phyloP scores from a whole-genome alignment of 176 grass and related monocot species.

The Lolium multiflorum region DNA sequence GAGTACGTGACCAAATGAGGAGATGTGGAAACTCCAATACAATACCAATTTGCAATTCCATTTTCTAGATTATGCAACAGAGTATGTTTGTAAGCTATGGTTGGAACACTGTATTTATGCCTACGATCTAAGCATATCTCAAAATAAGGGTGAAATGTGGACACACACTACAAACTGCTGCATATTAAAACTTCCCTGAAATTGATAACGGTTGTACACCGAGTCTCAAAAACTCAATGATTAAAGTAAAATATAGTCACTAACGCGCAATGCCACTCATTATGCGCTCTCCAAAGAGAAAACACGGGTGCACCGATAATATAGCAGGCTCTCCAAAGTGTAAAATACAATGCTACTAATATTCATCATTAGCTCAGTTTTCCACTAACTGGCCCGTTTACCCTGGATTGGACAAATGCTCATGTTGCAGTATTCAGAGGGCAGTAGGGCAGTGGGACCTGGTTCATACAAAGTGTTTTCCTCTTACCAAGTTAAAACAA shows the following conservation, averaged over 20 bases:
- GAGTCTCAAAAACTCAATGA: neutral
- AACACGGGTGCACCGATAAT: neutral
- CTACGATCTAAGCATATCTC: neutral
- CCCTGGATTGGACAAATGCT: neutral
- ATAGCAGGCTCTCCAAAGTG: neutral
- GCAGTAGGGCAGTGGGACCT: neutral
- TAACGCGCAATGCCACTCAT: neutral
- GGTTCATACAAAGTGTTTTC: neutral
- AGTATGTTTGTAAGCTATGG: neutral
- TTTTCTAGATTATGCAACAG: neutral
- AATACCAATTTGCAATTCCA: neutral
- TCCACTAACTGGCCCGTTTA: neutral
- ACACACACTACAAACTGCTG: neutral
- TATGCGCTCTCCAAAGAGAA: neutral
- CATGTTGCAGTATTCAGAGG: slow-evolving; percentile 2
- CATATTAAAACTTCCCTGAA: neutral
- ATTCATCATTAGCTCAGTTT: slow-evolving; percentile 1
- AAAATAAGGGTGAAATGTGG: neutral
- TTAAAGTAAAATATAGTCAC: slow-evolving; percentile 11
- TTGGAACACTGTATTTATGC: neutral
- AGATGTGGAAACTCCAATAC: neutral
- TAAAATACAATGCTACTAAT: neutral
- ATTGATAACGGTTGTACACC: neutral
- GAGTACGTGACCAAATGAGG: neutral
- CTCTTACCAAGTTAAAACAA: slow-evolving; percentile 5